A percentile compares a stretch with the other conserved stretches of the same genome.
These are phyloP conservation scores for Metschnikowia arizonensis DNA, from an alignment of 805 yeast species.

Conservation along the genomic window DNA sequence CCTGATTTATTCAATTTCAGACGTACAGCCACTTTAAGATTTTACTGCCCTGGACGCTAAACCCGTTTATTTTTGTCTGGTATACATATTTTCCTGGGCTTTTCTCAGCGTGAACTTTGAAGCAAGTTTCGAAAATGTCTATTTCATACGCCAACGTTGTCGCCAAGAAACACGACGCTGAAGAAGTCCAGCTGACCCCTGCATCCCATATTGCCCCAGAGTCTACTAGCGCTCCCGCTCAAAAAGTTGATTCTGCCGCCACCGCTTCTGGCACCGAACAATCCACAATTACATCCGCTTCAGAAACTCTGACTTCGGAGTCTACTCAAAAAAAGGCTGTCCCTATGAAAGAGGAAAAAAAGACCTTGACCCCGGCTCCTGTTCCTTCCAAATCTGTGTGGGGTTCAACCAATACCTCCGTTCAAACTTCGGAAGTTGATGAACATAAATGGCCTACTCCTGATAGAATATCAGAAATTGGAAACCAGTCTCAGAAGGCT, in stretches of 20 bases:
- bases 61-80: background rate
- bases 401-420: slow-evolving; percentile 28
- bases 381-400: slow-evolving; percentile 43
- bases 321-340: slow-evolving; percentile 4
- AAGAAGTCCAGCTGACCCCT: slow-evolving; percentile 9
- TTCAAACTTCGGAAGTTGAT: slow-evolving; percentile 28
- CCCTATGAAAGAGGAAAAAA: slow-evolving; percentile 24
- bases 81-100: background rate
- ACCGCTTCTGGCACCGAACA: slow-evolving; percentile 6
- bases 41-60: background rate
- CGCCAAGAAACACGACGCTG: slow-evolving; percentile 29
- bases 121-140: slow-evolving; percentile 14
- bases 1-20: background rate
- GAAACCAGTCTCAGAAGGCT: slow-evolving; percentile 14
- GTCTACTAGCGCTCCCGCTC: slow-evolving; percentile 7
- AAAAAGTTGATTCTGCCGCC: slow-evolving; percentile 4
- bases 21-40: background rate
- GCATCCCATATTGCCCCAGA: slow-evolving; percentile 2
- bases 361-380: slow-evolving; percentile 43
- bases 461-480: slow-evolving; percentile 24
- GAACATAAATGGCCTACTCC: slow-evolving; percentile 45
- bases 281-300: slow-evolving; percentile 11
- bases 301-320: slow-evolving; percentile 7
- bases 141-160: slow-evolving; percentile 43
- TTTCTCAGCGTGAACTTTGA: slow-evolving; percentile 2